Evolutionary conservation across 768 basidiomycete genomes (phyloP).

Genomic region (Leccinum subtestaceum): DNA sequence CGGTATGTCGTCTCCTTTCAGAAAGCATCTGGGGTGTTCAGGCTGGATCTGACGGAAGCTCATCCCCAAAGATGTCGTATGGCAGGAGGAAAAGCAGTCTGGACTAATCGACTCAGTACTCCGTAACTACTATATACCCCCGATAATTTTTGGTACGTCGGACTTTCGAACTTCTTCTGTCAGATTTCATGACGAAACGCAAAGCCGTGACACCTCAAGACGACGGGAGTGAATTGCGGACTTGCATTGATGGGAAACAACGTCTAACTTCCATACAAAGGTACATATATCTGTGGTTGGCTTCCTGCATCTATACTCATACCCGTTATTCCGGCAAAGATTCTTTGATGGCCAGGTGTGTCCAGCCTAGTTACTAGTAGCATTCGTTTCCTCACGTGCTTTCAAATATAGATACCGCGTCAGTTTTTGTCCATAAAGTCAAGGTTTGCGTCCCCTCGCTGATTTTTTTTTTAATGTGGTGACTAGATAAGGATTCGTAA

Average conservation of each 20-base stretch:
- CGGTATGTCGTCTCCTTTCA: constrained; percentile 34
- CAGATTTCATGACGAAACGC: neutral
- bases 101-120: constrained; percentile 64
- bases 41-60: neutral
- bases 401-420: constrained; percentile 41
- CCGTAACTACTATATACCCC: constrained; percentile 64
- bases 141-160: constrained; percentile 58
- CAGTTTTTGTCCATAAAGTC: constrained; percentile 18
- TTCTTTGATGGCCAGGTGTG: constrained; percentile 57
- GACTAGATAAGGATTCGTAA: constrained; percentile 41
- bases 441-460: constrained; percentile 4
- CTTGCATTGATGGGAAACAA: constrained; percentile 75
- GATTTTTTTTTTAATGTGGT: neutral
- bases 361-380: neutral
- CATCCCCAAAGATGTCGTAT: constrained; percentile 51
- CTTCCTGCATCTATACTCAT: neutral
- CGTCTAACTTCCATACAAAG: constrained; percentile 62
- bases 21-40: neutral
- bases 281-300: constrained; percentile 29
- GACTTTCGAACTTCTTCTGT: neutral
- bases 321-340: constrained; percentile 28
- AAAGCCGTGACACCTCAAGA: constrained; percentile 39
- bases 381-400: constrained; percentile 3
- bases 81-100: constrained; percentile 59
- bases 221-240: constrained; percentile 44